Conservation (phyloP, 2,329 filamentous ascomycete species). For the Albifimbria verrucaria region DNA sequence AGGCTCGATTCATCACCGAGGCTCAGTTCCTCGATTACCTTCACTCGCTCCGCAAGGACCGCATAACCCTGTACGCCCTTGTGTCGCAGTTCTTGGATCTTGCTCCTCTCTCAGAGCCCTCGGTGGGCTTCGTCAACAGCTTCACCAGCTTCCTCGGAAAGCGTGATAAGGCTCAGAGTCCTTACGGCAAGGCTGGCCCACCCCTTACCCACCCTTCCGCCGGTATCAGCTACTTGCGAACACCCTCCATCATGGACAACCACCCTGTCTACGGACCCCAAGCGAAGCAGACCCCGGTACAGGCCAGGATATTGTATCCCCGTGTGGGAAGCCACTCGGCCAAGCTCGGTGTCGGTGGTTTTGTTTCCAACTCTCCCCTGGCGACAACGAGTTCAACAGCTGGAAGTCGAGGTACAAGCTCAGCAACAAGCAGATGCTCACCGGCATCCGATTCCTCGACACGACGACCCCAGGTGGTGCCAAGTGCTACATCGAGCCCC, state of each 20-base stretch:
- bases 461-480: slow-evolving; percentile 46
- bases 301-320: slow-evolving; percentile 49
- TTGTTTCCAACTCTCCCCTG: slow-evolving; percentile 42
- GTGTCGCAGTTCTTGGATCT: slow-evolving; percentile 62
- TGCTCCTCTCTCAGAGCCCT: slow-evolving; percentile 43
- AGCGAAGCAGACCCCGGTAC: slow-evolving; percentile 42
- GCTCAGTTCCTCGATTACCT: slow-evolving; percentile 50
- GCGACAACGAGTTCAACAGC: slow-evolving; percentile 40
- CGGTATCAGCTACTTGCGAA: slow-evolving; percentile 60
- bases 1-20: slow-evolving; percentile 41
- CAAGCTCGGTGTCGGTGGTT: slow-evolving; percentile 53
- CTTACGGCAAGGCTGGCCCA: slow-evolving; percentile 53
- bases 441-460: slow-evolving; percentile 41
- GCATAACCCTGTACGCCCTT: slow-evolving; percentile 46
- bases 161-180: slow-evolving; percentile 26
- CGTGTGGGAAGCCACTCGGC: slow-evolving; percentile 29
- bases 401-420: slow-evolving; percentile 15
- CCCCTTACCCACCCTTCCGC: slow-evolving; percentile 60
- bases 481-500: slow-evolving; percentile 50
- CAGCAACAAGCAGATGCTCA: slow-evolving; percentile 21
- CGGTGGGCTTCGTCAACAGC: slow-evolving; percentile 18
- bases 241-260: slow-evolving; percentile 52
- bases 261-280: slow-evolving; percentile 61
- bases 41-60: slow-evolving; percentile 49
- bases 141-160: too few species aligned